These are phyloP conservation scores for Bruguiera parviflora DNA, from an alignment of 345 rosid species.

Conservation along the genomic window DNA sequence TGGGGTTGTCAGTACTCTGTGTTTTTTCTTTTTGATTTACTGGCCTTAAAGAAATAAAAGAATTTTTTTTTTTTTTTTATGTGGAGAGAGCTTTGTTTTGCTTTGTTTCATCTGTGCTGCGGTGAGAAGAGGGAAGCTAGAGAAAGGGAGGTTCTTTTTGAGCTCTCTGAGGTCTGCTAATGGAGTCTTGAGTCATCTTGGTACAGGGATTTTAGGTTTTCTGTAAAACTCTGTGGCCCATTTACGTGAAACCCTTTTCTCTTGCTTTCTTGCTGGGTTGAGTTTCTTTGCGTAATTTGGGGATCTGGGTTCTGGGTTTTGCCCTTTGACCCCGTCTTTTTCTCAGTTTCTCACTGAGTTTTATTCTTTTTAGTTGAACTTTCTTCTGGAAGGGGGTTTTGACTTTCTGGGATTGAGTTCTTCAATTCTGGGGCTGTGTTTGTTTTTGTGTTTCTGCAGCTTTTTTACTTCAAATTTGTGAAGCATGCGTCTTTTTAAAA, in stretches of 20 bases:
- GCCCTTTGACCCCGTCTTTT: slow-evolving; percentile 53
- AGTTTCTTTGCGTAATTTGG: slow-evolving; percentile 28
- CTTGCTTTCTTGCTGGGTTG: slow-evolving; percentile 16
- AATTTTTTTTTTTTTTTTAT: slow-evolving; percentile 31
- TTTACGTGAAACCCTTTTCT: slow-evolving; percentile 19
- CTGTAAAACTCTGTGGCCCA: slow-evolving; percentile 1
- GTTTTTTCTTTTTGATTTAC: slow-evolving; percentile 27
- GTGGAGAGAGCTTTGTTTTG: slow-evolving; percentile 36
- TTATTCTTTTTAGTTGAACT: slow-evolving; percentile 33
- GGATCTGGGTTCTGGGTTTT: slow-evolving; percentile 60
- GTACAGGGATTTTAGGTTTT: slow-evolving; percentile 13
- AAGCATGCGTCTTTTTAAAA: slow-evolving; percentile 10
- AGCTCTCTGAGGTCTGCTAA: slow-evolving; percentile 25
- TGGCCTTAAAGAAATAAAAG: slow-evolving; percentile 20
- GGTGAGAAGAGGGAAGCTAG: slow-evolving; percentile 19
- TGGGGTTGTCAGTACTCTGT: slow-evolving; percentile 25
- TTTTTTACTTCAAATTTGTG: slow-evolving; percentile 22
- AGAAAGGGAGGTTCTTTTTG: slow-evolving; percentile 12
- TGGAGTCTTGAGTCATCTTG: slow-evolving; percentile 19
- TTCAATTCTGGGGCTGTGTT: slow-evolving; percentile 20
- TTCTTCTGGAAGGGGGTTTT: slow-evolving; percentile 30
- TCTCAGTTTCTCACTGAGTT: slow-evolving; percentile 38
- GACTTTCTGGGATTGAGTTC: slow-evolving; percentile 34
- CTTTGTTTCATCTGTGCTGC: slow-evolving; percentile 26
- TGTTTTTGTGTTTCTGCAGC: slow-evolving; percentile 6